Percentiles rank a stretch among this genome's conserved stretches.
phyloP scores from a whole-genome alignment of 768 basidiomycete species.

The Serendipita sp. region DNA sequence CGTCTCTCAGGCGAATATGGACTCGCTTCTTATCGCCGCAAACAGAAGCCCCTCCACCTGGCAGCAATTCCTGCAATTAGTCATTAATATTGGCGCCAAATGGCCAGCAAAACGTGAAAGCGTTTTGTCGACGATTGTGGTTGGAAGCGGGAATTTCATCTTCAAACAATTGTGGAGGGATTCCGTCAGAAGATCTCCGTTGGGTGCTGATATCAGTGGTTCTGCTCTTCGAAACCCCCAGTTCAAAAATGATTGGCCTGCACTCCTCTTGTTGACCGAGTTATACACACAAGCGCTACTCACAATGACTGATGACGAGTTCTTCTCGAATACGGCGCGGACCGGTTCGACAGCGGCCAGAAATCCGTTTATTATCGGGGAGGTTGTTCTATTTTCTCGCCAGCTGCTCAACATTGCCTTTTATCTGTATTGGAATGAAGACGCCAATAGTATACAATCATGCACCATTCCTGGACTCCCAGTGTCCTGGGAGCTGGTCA shows the following conservation, averaged over 20 bases:
- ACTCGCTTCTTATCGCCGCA: slow-evolving; percentile 18
- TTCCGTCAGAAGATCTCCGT: slow-evolving; percentile 36
- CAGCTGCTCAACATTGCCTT: slow-evolving; percentile 76
- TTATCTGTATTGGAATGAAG: slow-evolving; percentile 51
- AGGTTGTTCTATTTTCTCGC: slow-evolving; percentile 57
- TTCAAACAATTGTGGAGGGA: slow-evolving; percentile 59
- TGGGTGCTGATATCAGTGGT: slow-evolving; percentile 42
- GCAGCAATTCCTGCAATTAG: slow-evolving; percentile 36
- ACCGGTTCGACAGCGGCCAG: slow-evolving; percentile 21
- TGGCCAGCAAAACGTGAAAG: slow-evolving; percentile 46
- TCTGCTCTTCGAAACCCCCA: slow-evolving; percentile 2
- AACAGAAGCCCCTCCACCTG: slow-evolving; percentile 30
- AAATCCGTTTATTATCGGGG: slow-evolving; percentile 72
- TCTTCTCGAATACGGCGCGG: slow-evolving; percentile 40
- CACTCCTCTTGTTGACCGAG: slow-evolving; percentile 63
- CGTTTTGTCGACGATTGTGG: slow-evolving; percentile 39
- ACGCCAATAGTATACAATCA: slow-evolving; percentile 27
- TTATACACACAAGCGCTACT: slow-evolving; percentile 71
- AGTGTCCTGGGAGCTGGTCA: slow-evolving; percentile 48
- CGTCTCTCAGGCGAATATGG: slow-evolving; percentile 24
- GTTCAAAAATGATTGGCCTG: slow-evolving; percentile 31
- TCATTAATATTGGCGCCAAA: slow-evolving; percentile 39
- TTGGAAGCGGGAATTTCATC: slow-evolving; percentile 42
- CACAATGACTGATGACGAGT: slow-evolving; percentile 95
- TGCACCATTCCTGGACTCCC: slow-evolving; percentile 27